Evolutionary conservation across 2,329 filamentous ascomycete genomes (phyloP).

Genomic region (Lasiodiplodia citricola): DNA sequence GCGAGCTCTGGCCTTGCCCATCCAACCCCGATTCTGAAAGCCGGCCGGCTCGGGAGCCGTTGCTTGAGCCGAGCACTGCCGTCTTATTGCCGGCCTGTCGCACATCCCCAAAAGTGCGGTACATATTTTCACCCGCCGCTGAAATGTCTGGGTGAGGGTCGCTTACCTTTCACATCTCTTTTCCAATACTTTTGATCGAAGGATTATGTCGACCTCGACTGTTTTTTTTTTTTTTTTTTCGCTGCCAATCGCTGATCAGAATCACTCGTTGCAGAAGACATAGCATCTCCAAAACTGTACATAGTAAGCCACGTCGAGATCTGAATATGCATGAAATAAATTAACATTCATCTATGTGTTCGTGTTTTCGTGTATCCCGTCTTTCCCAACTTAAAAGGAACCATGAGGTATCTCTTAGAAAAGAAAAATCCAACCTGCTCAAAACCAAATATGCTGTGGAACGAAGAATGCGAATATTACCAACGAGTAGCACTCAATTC

Average conservation of each 20-base stretch:
- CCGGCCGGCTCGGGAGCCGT: neutral
- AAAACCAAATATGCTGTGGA: neutral
- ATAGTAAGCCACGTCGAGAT: neutral
- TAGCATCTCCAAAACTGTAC: neutral
- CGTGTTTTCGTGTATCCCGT: neutral
- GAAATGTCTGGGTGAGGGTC: neutral
- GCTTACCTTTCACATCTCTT: neutral
- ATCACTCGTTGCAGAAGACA: neutral
- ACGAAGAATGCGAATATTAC: neutral
- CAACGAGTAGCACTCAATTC: neutral
- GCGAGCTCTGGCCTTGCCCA: neutral
- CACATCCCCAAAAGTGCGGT: neutral
- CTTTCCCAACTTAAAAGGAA: neutral
- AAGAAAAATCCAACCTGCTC: neutral
- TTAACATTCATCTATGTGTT: neutral
- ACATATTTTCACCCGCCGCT: neutral
- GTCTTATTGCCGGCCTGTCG: neutral
- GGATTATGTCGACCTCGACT: neutral
- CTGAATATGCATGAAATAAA: neutral
- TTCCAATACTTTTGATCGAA: neutral
- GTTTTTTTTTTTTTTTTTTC: neutral
- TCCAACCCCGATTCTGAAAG: neutral
- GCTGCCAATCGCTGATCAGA: neutral
- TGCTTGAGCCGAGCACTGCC: constrained; percentile 6
- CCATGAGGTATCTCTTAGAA: constrained; percentile 5